Evolutionary conservation across 2,329 filamentous ascomycete species (phyloP), one percentile per base, ranked within the genome.

Genomic region (Ceratocystis huliohia): DNA sequence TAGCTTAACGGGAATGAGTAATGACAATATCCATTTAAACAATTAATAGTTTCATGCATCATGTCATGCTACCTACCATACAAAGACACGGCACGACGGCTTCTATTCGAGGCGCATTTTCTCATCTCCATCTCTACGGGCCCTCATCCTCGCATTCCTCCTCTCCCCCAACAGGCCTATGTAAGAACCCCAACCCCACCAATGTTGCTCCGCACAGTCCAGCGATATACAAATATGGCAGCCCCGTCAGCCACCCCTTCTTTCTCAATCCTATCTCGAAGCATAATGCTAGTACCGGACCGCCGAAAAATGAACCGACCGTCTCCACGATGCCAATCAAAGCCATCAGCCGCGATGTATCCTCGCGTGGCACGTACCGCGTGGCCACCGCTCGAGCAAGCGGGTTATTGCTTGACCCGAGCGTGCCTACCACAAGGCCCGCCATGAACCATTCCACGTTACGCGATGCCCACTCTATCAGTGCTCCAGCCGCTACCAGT

Each of bases 301-400:
- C 76, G n/a, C 73, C 77, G 5, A 77, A 72, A 30, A 78, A 76
- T 0, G 75, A 73, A 0, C 77, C 77, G 6, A 74, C 48, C 4
- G 76, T 74, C 68, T 78, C 77, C 2, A 73, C 70, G 70, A 77
- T 78, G 66, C 74, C 73, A 45, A 77, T 74, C 66, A 78, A 70
- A 1, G 76, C 76, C 68, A 78, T 78, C 2, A 78, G 69, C 28
- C 76, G 73, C 41, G 77, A 78, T 1, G 75, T 78, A 33, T 74
- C 74, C 61, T 75, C 71, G 6, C 74, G 69, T 10, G 72, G 69
- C 20, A 78, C 75, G 64, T 75, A 76, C 64, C 75, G 75, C 0
- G 77, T 76, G 6, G 77, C 70, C 1, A 76, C 75, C n/a, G 77
- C 76, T 41, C 77, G 72, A 1, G 74, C 74, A 10, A 78, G 72